Percentiles rank a stretch among this genome's conserved stretches.
These are phyloP conservation scores for Nakaseomyces nivariensis DNA, from an alignment of 1,139 yeast species.

Conservation along the genomic window DNA sequence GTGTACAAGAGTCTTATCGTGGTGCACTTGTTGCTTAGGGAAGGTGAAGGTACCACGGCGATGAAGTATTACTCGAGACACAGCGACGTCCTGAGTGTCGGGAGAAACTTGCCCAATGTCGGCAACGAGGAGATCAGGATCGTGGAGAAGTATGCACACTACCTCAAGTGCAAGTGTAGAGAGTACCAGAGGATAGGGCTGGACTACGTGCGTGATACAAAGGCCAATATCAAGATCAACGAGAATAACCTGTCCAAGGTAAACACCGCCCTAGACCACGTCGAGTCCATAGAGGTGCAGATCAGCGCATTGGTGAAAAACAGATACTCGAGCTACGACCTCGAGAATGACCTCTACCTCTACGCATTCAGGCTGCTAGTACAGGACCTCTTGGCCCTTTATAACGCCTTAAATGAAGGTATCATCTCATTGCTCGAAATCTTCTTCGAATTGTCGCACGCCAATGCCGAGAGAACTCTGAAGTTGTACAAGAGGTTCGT, in stretches of 20 bases:
- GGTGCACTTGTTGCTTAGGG: constrained; percentile 81
- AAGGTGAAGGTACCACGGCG: constrained; percentile 33
- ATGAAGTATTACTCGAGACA: constrained; percentile 50
- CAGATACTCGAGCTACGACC: constrained; percentile 54
- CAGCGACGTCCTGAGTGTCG: neutral
- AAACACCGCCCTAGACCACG: constrained; percentile 40
- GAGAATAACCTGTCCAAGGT: constrained; percentile 1
- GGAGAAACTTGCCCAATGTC: constrained; percentile 3
- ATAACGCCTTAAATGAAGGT: constrained; percentile 89
- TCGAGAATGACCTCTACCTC: constrained; percentile 74
- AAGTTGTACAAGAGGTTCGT: constrained; percentile 78
- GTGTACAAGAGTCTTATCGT: constrained; percentile 80
- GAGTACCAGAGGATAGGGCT: constrained; percentile 43
- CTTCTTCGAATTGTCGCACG: constrained; percentile 81
- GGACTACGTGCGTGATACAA: constrained; percentile 45
- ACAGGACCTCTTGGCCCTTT: constrained; percentile 72
- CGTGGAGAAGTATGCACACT: constrained; percentile 59
- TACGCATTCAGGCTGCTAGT: constrained; percentile 82
- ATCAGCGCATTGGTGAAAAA: constrained; percentile 68
- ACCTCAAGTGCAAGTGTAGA: constrained; percentile 56
- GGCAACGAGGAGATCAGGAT: constrained; percentile 48
- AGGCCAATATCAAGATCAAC: constrained; percentile 4
- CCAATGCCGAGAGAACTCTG: constrained; percentile 80
- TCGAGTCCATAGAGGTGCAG: constrained; percentile 76
- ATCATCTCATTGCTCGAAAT: constrained; percentile 87